Evolutionary conservation across 495 filamentous ascomycete genomes (phyloP).

Genomic region (Aspergillus carlsbadensis): DNA sequence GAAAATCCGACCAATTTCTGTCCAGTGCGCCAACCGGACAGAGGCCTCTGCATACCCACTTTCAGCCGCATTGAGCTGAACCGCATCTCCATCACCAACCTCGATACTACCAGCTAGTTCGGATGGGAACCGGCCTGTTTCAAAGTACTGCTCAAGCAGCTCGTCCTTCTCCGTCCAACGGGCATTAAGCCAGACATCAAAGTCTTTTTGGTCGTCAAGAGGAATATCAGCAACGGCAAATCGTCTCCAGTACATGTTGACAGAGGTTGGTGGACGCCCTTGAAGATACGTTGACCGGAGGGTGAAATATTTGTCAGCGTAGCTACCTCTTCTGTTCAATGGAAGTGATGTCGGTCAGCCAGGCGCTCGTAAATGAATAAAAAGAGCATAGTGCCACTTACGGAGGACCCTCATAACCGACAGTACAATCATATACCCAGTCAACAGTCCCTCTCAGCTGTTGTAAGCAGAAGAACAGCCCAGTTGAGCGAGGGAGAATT

Average conservation of each 20-base stretch:
- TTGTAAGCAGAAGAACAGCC: constrained; percentile 61
- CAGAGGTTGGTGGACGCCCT: constrained; percentile 65
- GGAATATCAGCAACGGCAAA: constrained; percentile 59
- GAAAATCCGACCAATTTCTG: constrained; percentile 59
- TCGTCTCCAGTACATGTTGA: constrained; percentile 70
- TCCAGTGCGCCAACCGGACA: constrained; percentile 50
- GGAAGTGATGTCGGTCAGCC: constrained; percentile 2
- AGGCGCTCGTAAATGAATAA: background rate
- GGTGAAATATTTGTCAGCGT: constrained; percentile 66
- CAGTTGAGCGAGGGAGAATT: constrained; percentile 62
- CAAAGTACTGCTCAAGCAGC: constrained; percentile 56
- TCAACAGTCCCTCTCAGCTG: constrained; percentile 60
- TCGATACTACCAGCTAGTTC: constrained; percentile 49
- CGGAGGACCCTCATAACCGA: constrained; percentile 68
- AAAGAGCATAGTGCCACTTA: constrained; percentile 34
- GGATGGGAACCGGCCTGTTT: constrained; percentile 61
- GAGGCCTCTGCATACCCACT: constrained; percentile 59
- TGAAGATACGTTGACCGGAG: constrained; percentile 62
- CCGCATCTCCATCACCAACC: constrained; percentile 30
- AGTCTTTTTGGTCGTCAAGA: constrained; percentile 54
- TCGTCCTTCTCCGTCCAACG: constrained; percentile 66
- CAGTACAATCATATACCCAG: constrained; percentile 68
- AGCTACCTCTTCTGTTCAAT: constrained; percentile 52
- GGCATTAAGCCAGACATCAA: constrained; percentile 56
- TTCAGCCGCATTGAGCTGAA: constrained; percentile 32